A percentile compares a stretch with the other conserved stretches of the same genome.
Evolutionary conservation across 176 grass and related monocot genomes (phyloP).

Genomic region (Avena eriantha): DNA sequence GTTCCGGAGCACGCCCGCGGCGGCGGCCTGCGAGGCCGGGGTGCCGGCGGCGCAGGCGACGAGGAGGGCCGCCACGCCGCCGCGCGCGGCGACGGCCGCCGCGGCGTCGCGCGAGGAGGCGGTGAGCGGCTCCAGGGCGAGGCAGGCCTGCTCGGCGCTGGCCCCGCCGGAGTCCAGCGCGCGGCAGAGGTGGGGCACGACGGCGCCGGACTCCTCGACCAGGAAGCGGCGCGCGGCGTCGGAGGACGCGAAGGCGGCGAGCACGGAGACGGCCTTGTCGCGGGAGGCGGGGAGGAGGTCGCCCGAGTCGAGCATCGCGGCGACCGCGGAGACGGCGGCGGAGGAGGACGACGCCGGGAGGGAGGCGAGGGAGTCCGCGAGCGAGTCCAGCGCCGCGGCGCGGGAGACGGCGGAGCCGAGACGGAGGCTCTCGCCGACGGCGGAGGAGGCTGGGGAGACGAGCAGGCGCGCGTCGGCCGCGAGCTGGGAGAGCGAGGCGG

Average conservation of each 20-base stretch:
- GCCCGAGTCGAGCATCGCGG: conserved; percentile 60
- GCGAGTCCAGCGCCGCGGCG: conserved; percentile 51
- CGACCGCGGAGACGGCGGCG: conserved; percentile 43
- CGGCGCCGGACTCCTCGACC: conserved; percentile 35
- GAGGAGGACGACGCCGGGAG: conserved; percentile 39
- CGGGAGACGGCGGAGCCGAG: conserved; percentile 50
- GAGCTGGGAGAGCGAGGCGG: conserved; percentile 48
- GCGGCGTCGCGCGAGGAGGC: conserved; percentile 51
- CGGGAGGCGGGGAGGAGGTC: conserved; percentile 44
- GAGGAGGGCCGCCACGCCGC: conserved; percentile 75
- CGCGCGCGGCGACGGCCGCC: conserved; percentile 57
- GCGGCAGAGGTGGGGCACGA: conserved; percentile 59
- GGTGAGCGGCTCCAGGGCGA: conserved; percentile 63
- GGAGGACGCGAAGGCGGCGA: conserved; percentile 55
- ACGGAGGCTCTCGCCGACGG: conserved; percentile 25
- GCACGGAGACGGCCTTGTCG: conserved; percentile 54
- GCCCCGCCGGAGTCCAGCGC: conserved; percentile 48
- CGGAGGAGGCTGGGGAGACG: not conserved
- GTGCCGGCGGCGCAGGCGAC: conserved; percentile 61
- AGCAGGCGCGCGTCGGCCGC: conserved; percentile 60
- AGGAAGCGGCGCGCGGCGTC: conserved; percentile 36
- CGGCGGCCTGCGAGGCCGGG: conserved; percentile 68
- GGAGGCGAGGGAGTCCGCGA: not conserved
- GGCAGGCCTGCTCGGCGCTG: conserved; percentile 55
- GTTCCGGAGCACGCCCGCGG: conserved; percentile 68